These are phyloP conservation scores for Rhodotorula sp. DNA, from an alignment of 1,284 basidiomycete species.

Conservation along the genomic window DNA sequence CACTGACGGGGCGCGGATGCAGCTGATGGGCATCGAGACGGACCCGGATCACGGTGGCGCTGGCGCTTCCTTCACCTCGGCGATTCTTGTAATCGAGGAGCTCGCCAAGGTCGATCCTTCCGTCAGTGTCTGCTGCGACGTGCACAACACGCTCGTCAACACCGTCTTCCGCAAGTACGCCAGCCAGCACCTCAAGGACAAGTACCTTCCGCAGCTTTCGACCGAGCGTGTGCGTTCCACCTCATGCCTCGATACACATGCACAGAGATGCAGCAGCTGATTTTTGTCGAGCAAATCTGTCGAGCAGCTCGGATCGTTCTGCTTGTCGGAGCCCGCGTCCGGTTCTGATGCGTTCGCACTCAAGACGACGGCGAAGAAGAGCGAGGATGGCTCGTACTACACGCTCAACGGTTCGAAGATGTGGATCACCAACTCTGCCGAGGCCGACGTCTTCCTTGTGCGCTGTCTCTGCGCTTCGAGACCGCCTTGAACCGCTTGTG, in stretches of 20 bases:
- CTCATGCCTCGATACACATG: too few species aligned
- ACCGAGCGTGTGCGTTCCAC: slow-evolving; percentile 64
- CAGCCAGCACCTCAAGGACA: slow-evolving; percentile 77
- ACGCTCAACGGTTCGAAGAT: slow-evolving; percentile 94
- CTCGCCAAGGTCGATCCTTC: slow-evolving; percentile 94
- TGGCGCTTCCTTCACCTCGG: slow-evolving; percentile 88
- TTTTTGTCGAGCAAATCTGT: too few species aligned
- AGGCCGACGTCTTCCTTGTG: slow-evolving; percentile 78
- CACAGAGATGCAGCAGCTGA: too few species aligned
- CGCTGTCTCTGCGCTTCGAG: not conserved
- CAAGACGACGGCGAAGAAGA: slow-evolving; percentile 86
- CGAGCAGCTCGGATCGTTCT: slow-evolving; percentile 87
- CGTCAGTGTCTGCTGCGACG: slow-evolving; percentile 94
- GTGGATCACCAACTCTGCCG: slow-evolving; percentile 98
- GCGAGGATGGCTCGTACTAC: slow-evolving; percentile 71
- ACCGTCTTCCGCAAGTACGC: slow-evolving; percentile 90
- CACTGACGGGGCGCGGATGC: too few species aligned
- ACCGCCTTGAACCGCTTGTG: not conserved
- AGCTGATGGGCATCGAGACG: slow-evolving; percentile 98
- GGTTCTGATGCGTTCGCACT: slow-evolving; percentile 97
- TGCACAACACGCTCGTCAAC: slow-evolving; percentile 96
- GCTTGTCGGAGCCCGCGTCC: slow-evolving; percentile 86
- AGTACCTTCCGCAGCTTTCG: slow-evolving; percentile 83
- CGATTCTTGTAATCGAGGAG: slow-evolving; percentile 96
- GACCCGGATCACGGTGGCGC: slow-evolving; percentile 79